These are phyloP conservation scores for Ceratopteris richardii DNA, from an alignment of 75 land plant species.

Conservation along the genomic window DNA sequence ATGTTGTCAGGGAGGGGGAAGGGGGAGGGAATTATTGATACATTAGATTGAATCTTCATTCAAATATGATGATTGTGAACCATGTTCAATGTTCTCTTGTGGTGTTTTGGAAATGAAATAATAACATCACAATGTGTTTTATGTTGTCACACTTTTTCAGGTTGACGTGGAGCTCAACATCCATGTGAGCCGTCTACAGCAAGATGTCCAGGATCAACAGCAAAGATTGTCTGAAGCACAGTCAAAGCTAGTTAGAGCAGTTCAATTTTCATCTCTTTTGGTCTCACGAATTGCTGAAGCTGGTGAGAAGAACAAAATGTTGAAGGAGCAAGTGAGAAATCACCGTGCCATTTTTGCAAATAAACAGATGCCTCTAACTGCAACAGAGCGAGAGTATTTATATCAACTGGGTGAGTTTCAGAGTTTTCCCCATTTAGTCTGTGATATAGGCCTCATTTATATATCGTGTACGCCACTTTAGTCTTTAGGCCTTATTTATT, in stretches of 20 bases:
- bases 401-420: conserved; percentile 69
- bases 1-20: too few species aligned
- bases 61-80: too few species aligned
- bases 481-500: too few species aligned
- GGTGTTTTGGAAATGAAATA: too few species aligned
- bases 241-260: conserved; percentile 37
- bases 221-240: conserved; percentile 38
- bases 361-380: conserved; percentile 68
- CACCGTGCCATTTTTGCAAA: conserved; percentile 54
- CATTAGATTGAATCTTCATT: too few species aligned
- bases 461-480: too few species aligned
- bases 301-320: conserved; percentile 23
- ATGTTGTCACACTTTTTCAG: too few species aligned
- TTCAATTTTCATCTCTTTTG: conserved; percentile 32
- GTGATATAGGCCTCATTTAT: too few species aligned
- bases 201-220: conserved; percentile 53
- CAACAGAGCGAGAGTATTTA: conserved; percentile 74
- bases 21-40: too few species aligned
- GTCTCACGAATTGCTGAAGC: conserved; percentile 39
- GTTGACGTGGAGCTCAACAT: conserved; percentile 77
- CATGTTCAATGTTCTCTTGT: too few species aligned
- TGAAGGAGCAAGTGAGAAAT: conserved; percentile 57
- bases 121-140: too few species aligned
- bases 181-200: conserved; percentile 54
- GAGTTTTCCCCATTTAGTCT: too few species aligned